These are phyloP conservation scores for Rhododendron mucronatum DNA, from an alignment of 148 eudicot species.

Conservation along the genomic window DNA sequence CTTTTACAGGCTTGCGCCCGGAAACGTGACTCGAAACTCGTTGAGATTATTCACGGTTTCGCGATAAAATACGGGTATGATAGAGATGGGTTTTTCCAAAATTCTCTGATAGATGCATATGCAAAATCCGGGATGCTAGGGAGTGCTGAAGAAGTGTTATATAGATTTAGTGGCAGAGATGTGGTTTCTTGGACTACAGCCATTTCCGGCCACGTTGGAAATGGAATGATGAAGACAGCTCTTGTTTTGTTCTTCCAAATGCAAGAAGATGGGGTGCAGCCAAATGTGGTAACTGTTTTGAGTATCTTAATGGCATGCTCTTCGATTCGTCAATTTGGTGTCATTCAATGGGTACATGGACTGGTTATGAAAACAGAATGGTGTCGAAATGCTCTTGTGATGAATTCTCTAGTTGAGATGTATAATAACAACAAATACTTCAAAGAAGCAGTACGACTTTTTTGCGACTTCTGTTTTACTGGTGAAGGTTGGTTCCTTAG, in stretches of 20 bases:
- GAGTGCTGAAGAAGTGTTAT: constrained; percentile 16
- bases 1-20: constrained; percentile 17
- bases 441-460: constrained; percentile 1
- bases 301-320: constrained; percentile 21
- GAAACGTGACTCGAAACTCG: constrained; percentile 5
- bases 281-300: constrained; percentile 20
- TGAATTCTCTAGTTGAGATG: constrained; percentile 28
- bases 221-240: constrained; percentile 16
- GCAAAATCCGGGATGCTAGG: constrained; percentile 17
- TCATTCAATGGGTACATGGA: constrained; percentile 22
- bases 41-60: constrained; percentile 14
- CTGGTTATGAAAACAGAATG: constrained; percentile 18
- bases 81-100: constrained; percentile 17
- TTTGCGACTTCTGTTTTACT: constrained; percentile 17
- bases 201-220: constrained; percentile 18
- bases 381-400: constrained; percentile 9
- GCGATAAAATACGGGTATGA: constrained; percentile 15
- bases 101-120: constrained; percentile 24
- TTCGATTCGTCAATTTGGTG: background rate
- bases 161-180: constrained; percentile 7
- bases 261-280: constrained; percentile 21
- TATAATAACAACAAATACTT: constrained; percentile 20
- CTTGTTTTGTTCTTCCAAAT: constrained; percentile 14
- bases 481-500: constrained; percentile 18
- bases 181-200: constrained; percentile 29